Base-by-base conservation (phyloP, 352 stramenopile genomes). In the Thraustochytrium sp. region DNA sequence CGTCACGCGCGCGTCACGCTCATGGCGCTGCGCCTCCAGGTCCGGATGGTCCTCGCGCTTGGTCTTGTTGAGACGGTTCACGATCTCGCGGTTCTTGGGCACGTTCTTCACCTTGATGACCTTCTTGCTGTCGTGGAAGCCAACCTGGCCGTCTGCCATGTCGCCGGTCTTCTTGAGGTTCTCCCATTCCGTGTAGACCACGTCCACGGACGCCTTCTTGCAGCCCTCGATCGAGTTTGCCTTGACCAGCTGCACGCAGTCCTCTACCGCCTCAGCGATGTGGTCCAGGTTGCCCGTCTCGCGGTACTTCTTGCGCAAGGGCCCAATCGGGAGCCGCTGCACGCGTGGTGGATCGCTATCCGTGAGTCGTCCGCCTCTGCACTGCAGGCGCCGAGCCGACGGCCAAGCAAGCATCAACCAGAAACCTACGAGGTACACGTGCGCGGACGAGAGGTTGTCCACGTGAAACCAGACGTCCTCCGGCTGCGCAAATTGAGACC, bases 381-480 rank as follows among this genome's bases (percentile, higher is more conserved):
- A 31, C 85, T 26, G 37, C n/a, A 51, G 1, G 78, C 34, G 54
- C 54, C 53, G 29, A 86, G 74, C 76, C 59, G 38, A 94, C 92
- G 86, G 91, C 86, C 3, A 95, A 94, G 76, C 98, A 89, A 5
- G 96, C 91, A 49, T n/a, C n/a, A n/a, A n/a, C n/a, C n/a, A n/a
- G n/a, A n/a, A n/a, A 72, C 59, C 46, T 72, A 72, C 59, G 13
- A 99, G 88, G 88, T 99, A 99, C 0, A 99, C 96, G 88, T 99
- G 97, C 34, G 97, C 97, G 21, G 94, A 98, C 42, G 92, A 98
- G 42, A 99, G 86, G 86, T 98, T 94, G 80, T 99, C 95, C 5
- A 99, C 96, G 80, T 99, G 96, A 86, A 99, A 99, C 92, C 93
- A 97, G 76, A 98, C 93, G 88, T 98, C 95, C 85, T 98, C 93